These are phyloP conservation scores for Penicillium salamii DNA, from an alignment of 495 filamentous ascomycete species.

Conservation along the genomic window DNA sequence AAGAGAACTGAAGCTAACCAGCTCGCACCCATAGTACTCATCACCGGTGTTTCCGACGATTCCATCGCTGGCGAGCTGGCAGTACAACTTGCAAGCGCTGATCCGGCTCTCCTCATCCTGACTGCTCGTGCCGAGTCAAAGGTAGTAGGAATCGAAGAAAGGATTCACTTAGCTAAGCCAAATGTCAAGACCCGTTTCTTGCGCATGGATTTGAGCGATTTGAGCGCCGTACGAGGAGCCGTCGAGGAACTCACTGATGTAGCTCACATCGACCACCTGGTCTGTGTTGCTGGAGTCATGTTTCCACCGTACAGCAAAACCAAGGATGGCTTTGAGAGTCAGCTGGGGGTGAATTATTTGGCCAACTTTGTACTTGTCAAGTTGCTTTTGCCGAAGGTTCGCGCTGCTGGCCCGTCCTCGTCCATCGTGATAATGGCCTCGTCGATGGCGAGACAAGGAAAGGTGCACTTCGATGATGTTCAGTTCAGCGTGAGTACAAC, in stretches of 20 bases:
- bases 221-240: constrained; percentile 9
- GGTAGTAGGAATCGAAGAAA: constrained; percentile 5
- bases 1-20: neutral
- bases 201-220: constrained; percentile 15
- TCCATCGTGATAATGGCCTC: constrained; percentile 20
- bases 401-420: constrained; percentile 13
- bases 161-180: constrained; percentile 11
- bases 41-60: constrained; percentile 19
- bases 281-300: constrained; percentile 20
- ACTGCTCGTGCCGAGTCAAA: constrained; percentile 17
- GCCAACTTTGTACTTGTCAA: constrained; percentile 21
- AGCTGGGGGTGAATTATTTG: constrained; percentile 21
- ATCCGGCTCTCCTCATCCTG: constrained; percentile 19
- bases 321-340: constrained; percentile 19
- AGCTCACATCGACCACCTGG: constrained; percentile 14
- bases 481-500: constrained; percentile 12
- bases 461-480: constrained; percentile 17
- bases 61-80: constrained; percentile 23
- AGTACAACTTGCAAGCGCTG: constrained; percentile 9
- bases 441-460: constrained; percentile 8
- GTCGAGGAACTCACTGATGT: constrained; percentile 12
- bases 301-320: constrained; percentile 16
- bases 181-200: constrained; percentile 17
- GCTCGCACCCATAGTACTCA: constrained; percentile 7
- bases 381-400: constrained; percentile 18